A percentile compares a stretch with the other conserved stretches of the same genome.
Evolutionary conservation across 176 grass and related monocot genomes (phyloP).

Genomic region (Sorghum bicolor): Sorghum_bicolor_NCBIv3 NC_012872.2:66916501-66917000

Average conservation of each 20-base stretch:
- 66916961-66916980: background rate
- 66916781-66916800: background rate
- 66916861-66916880: background rate
- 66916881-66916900: background rate
- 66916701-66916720: background rate
- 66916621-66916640: too few relatives aligned
- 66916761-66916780: background rate
- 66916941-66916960: background rate
- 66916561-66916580: too few relatives aligned
- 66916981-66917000: background rate
- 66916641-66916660: background rate
- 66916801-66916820: background rate
- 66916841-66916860: background rate
- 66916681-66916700: background rate
- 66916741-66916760: background rate
- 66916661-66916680: background rate
- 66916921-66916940: background rate
- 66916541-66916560: too few relatives aligned
- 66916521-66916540: too few relatives aligned
- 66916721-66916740: background rate
- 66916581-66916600: too few relatives aligned
- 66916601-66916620: too few relatives aligned
- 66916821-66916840: background rate
- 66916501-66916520: background rate
- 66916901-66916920: background rate